Conservation (phyloP, 176 grass and related monocot species). For the Eleusine coracana region DNA sequence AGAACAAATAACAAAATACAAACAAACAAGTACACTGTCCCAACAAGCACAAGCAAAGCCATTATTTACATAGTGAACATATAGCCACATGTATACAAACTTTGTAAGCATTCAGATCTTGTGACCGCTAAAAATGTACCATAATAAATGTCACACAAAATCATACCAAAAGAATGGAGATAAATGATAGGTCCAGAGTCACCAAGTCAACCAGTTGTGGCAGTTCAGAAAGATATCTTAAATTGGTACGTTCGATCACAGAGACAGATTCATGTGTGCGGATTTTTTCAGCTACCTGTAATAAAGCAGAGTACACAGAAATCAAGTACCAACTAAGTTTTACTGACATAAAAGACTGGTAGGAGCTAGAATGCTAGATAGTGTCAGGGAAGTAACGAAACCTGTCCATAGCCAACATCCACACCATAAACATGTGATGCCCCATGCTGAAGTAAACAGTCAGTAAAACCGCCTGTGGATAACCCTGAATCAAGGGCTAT, state of each 20-base stretch:
- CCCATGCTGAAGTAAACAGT: constrained; percentile 93
- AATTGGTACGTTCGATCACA: constrained; percentile 90
- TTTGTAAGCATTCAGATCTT: background rate
- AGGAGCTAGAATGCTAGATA: background rate
- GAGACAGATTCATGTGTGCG: constrained; percentile 68
- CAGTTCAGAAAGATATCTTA: constrained; percentile 86
- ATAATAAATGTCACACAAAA: background rate
- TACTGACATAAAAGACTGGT: constrained; percentile 10
- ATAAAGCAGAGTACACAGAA: constrained; percentile 35
- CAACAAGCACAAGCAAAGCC: background rate
- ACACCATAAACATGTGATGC: constrained; percentile 86
- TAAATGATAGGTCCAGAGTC: constrained; percentile 93
- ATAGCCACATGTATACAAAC: constrained; percentile 2
- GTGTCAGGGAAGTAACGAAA: constrained; percentile 38
- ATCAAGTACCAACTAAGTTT: background rate
- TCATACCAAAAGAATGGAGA: constrained; percentile 93
- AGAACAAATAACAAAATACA: constrained; percentile 1
- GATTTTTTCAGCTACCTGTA: constrained; percentile 98
- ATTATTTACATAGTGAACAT: constrained; percentile 12
- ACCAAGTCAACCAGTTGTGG: constrained; percentile 80
- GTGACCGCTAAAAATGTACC: background rate
- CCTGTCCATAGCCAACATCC: constrained; percentile 99
- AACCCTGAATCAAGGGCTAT: constrained; percentile 95
- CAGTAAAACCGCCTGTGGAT: constrained; percentile 96
- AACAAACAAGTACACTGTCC: background rate